These are phyloP conservation scores for Adansonia rubrostipa DNA, from an alignment of 441 rosid species.

Conservation along the genomic window DNA sequence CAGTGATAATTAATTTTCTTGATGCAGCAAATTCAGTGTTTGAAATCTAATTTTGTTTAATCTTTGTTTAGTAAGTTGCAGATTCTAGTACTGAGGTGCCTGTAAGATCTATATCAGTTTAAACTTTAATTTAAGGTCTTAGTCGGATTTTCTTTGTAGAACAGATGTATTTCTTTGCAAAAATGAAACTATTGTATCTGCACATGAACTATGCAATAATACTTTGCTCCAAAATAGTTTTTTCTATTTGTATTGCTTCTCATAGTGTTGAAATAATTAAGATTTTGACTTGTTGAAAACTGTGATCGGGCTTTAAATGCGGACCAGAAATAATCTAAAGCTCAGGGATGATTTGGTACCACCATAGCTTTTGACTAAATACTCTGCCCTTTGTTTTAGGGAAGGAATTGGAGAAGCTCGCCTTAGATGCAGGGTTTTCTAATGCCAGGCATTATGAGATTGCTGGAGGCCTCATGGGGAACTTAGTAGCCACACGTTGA, in stretches of 20 bases:
- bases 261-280: no score
- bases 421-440: constrained; percentile 75
- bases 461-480: constrained; percentile 87
- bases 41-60: background rate
- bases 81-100: background rate
- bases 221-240: no score
- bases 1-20: background rate
- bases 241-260: background rate
- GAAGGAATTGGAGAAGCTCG: constrained; percentile 75
- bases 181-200: background rate
- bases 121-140: background rate
- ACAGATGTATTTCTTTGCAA: background rate
- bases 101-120: background rate
- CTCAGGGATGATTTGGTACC: background rate
- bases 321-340: background rate
- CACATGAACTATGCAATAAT: background rate
- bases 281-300: no score
- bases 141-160: background rate
- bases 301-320: no score
- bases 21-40: background rate
- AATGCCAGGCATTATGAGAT: constrained; percentile 66
- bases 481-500: constrained; percentile 63
- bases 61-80: background rate
- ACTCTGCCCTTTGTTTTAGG: constrained; percentile 43
- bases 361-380: background rate